A percentile compares a stretch with the other conserved stretches of the same genome.
These are phyloP conservation scores for Pisolithus tinctorius DNA, from an alignment of 768 basidiomycete genomes.

Conservation along the genomic window DNA sequence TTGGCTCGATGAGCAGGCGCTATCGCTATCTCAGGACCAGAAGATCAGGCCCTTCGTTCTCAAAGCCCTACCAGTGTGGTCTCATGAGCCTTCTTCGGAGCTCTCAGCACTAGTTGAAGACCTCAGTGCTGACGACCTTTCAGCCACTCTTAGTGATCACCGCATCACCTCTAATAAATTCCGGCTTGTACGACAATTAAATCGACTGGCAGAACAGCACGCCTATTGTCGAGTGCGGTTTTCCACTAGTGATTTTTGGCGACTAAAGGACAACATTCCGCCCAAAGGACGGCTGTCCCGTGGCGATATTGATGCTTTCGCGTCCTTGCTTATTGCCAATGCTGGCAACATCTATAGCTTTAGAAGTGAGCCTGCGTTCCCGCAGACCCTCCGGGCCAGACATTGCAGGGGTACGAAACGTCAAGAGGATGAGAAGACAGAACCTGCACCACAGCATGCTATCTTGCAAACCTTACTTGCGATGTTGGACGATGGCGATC, in stretches of 20 bases:
- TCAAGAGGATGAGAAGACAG: constrained; percentile 14
- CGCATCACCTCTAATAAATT: constrained; percentile 72
- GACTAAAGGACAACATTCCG: constrained; percentile 74
- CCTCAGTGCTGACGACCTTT: constrained; percentile 42
- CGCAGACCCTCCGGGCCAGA: constrained; percentile 37
- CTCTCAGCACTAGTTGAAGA: constrained; percentile 41
- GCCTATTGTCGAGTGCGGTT: constrained; percentile 42
- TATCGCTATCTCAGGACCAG: constrained; percentile 33
- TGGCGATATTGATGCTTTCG: constrained; percentile 69
- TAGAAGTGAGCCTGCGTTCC: constrained; percentile 40
- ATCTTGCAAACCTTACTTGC: constrained; percentile 48
- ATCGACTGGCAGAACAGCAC: constrained; percentile 36
- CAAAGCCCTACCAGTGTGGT: constrained; percentile 70
- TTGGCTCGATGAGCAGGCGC: constrained; percentile 59
- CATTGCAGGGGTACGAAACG: constrained; percentile 16
- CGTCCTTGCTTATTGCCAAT: constrained; percentile 51
- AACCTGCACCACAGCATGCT: constrained; percentile 36
- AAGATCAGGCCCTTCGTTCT: constrained; percentile 37
- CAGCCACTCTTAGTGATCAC: constrained; percentile 48
- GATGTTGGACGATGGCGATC: constrained; percentile 49
- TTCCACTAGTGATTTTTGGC: constrained; percentile 68
- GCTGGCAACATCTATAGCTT: constrained; percentile 60
- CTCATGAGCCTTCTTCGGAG: constrained; percentile 47
- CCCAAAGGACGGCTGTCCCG: constrained; percentile 43
- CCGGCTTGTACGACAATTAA: constrained; percentile 61